Conservation (phyloP, 441 rosid species). For the Brassica balearica region DNA sequence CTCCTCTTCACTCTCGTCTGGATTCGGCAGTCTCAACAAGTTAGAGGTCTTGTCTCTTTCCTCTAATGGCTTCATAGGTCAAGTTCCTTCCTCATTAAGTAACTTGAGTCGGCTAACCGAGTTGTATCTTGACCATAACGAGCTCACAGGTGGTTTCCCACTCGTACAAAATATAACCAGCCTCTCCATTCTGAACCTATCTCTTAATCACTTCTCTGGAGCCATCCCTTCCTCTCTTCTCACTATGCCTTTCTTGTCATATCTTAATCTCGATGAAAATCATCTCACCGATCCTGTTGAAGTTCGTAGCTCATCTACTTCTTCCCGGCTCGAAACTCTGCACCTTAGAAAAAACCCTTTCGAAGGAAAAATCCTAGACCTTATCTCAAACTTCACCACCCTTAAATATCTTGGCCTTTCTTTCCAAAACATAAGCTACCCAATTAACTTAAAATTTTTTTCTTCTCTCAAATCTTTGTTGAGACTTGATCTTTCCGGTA, state of each 20-base stretch:
- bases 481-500: background rate
- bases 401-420: conserved; percentile 17
- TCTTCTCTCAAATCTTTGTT: conserved; percentile 2
- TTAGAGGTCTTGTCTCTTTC: conserved; percentile 35
- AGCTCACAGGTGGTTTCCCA: conserved; percentile 15
- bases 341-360: conserved; percentile 8
- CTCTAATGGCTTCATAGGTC: conserved; percentile 13
- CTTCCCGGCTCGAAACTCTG: background rate
- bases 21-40: background rate
- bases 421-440: conserved; percentile 13
- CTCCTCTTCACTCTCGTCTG: conserved; percentile 21
- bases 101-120: background rate
- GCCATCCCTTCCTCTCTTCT: conserved; percentile 21
- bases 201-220: background rate
- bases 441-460: background rate
- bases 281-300: conserved; percentile 12
- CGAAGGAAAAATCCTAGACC: conserved; percentile 7
- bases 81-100: conserved; percentile 29
- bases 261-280: background rate
- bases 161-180: background rate
- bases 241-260: background rate
- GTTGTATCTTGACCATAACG: background rate
- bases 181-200: background rate
- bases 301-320: conserved; percentile 8
- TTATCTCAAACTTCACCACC: conserved; percentile 10